These are phyloP conservation scores for Rhodocollybia butyracea DNA, from an alignment of 768 basidiomycete genomes.

Conservation along the genomic window DNA sequence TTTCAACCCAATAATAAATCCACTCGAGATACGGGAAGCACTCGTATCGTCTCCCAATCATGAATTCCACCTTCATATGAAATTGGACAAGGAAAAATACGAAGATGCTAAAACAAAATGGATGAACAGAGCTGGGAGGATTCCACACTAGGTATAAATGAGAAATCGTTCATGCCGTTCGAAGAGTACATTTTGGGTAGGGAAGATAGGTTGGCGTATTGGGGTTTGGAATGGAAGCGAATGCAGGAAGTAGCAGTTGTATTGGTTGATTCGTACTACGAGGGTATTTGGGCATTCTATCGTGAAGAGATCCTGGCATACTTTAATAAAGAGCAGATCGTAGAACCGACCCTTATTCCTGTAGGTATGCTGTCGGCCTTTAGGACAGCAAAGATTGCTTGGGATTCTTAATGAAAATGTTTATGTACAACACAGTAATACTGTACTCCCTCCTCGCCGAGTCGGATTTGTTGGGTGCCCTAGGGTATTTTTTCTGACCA, in stretches of 20 bases:
- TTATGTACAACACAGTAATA: too few relatives aligned
- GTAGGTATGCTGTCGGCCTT: slow-evolving; percentile 14
- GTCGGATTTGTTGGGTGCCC: too few relatives aligned
- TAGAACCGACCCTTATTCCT: slow-evolving; percentile 19
- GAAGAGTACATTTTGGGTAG: slow-evolving; percentile 11
- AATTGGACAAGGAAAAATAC: slow-evolving; percentile 9
- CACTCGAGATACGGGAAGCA: slow-evolving; percentile 22
- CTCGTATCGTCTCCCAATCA: slow-evolving; percentile 4
- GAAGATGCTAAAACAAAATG: neutral
- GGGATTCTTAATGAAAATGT: slow-evolving; percentile 2
- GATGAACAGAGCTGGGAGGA: neutral
- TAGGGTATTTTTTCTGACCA: too few relatives aligned
- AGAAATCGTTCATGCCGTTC: slow-evolving; percentile 2
- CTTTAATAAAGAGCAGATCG: slow-evolving; percentile 17
- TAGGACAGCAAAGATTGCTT: neutral
- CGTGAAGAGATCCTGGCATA: slow-evolving; percentile 16
- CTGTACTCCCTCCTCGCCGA: too few relatives aligned
- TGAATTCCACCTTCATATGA: slow-evolving; percentile 10
- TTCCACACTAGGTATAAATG: neutral
- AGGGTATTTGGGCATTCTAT: slow-evolving; percentile 15
- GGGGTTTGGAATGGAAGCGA: slow-evolving; percentile 7
- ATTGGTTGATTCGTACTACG: too few relatives aligned
- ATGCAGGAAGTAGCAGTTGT: slow-evolving; percentile 3
- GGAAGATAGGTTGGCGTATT: neutral
- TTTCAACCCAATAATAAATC: slow-evolving; percentile 34